Conservation (phyloP, 2,329 filamentous ascomycete genomes). For the Colletotrichum tabaci region DNA sequence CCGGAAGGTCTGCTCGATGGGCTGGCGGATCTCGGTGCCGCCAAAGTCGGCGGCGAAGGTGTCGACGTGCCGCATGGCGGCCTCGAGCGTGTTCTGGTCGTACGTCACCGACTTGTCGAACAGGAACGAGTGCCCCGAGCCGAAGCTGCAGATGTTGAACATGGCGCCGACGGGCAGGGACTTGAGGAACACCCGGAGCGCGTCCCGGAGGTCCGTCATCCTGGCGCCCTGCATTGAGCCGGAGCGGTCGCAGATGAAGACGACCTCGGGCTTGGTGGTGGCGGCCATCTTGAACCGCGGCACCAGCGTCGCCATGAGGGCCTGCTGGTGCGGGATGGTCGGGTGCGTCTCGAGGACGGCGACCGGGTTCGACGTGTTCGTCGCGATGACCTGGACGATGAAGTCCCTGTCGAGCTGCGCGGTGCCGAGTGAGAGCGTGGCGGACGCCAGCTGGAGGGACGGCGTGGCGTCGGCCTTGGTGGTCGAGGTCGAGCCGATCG, state of each 20-base stretch:
- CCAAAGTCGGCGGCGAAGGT: slow-evolving; percentile 63
- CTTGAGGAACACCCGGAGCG: slow-evolving; percentile 75
- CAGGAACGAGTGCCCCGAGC: slow-evolving; percentile 61
- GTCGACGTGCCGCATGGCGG: slow-evolving; percentile 60
- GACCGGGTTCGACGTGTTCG: slow-evolving; percentile 71
- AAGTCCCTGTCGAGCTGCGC: slow-evolving; percentile 75
- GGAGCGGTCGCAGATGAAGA: slow-evolving; percentile 81
- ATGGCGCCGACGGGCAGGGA: slow-evolving; percentile 74
- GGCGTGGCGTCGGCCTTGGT: slow-evolving; percentile 61
- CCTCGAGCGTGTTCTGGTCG: slow-evolving; percentile 57
- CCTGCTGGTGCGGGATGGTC: slow-evolving; percentile 71
- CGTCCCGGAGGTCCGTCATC: slow-evolving; percentile 68
- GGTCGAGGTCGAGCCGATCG: slow-evolving; percentile 71
- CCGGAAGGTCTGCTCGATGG: slow-evolving; percentile 61
- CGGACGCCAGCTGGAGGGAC: slow-evolving; percentile 72
- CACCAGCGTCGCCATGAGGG: slow-evolving; percentile 79
- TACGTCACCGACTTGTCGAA: slow-evolving; percentile 65
- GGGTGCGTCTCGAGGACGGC: slow-evolving; percentile 79
- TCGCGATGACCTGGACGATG: slow-evolving; percentile 74
- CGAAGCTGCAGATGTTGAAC: slow-evolving; percentile 82
- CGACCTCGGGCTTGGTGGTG: slow-evolving; percentile 70
- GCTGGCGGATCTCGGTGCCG: slow-evolving; percentile 67
- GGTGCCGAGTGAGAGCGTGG: slow-evolving; percentile 68
- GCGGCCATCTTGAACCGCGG: slow-evolving; percentile 76
- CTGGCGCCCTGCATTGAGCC: slow-evolving; percentile 72